A percentile compares a stretch with the other conserved stretches of the same genome.
phyloP scores from a whole-genome alignment of 768 basidiomycete genomes.

The Chalciporus piperatus region DNA sequence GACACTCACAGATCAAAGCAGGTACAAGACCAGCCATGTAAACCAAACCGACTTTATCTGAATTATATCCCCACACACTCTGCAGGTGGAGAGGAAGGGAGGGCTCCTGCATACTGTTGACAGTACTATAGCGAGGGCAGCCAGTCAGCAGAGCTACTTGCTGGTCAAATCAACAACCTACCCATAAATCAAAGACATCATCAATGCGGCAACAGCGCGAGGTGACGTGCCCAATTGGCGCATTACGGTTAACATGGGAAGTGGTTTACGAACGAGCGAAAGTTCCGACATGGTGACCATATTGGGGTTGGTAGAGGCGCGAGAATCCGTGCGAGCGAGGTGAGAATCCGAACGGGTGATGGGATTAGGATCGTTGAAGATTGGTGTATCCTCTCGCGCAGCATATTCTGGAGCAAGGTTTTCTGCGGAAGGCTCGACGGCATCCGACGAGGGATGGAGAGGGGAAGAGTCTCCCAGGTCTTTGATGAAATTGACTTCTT shows the following conservation, averaged over 20 bases:
- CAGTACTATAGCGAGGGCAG: conserved; percentile 34
- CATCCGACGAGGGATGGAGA: neutral
- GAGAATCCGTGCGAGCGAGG: neutral
- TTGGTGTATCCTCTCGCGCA: neutral
- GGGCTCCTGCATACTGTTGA: conserved; percentile 52
- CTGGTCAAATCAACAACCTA: conserved; percentile 27
- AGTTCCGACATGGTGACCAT: conserved; percentile 4
- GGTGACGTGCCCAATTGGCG: conserved; percentile 41
- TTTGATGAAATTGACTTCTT: neutral
- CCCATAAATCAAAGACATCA: conserved; percentile 54
- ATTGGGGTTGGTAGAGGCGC: neutral
- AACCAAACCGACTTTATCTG: conserved; percentile 59
- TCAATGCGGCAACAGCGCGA: conserved; percentile 46
- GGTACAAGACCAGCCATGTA: conserved; percentile 65
- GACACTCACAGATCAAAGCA: conserved; percentile 55
- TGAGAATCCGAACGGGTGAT: neutral
- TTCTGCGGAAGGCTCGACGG: neutral
- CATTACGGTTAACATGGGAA: conserved; percentile 44
- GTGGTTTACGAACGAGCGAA: conserved; percentile 18
- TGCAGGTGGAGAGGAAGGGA: conserved; percentile 56
- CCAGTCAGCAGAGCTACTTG: neutral
- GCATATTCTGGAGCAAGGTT: neutral
- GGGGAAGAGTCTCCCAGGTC: conserved; percentile 9
- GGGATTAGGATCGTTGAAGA: neutral
- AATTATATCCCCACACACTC: conserved; percentile 44